phyloP scores from a whole-genome alignment of 176 grass and related monocot genomes.

The Ensete ventricosum region DNA sequence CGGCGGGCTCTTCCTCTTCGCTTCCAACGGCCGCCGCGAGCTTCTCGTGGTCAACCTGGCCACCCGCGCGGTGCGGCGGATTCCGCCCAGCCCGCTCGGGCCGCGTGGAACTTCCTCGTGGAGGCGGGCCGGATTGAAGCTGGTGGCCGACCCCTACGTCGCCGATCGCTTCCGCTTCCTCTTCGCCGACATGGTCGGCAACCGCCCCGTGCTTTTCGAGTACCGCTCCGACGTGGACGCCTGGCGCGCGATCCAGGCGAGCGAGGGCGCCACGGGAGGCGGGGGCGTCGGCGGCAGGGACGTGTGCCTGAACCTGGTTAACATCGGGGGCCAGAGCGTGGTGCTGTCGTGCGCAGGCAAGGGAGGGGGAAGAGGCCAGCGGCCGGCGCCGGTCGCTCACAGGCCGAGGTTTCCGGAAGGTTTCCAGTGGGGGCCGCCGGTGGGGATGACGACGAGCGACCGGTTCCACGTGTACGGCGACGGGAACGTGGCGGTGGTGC shows the following conservation, averaged over 20 bases:
- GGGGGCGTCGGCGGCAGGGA: neutral
- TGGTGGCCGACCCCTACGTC: constrained; percentile 59
- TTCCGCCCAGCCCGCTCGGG: constrained; percentile 78
- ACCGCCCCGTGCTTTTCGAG: constrained; percentile 60
- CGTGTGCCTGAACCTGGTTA: constrained; percentile 54
- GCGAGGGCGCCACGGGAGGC: constrained; percentile 33
- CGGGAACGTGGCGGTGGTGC: constrained; percentile 62
- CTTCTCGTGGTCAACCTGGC: constrained; percentile 67
- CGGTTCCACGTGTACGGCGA: constrained; percentile 74
- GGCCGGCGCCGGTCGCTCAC: constrained; percentile 30
- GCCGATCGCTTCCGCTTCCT: constrained; percentile 69
- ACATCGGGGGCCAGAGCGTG: constrained; percentile 52
- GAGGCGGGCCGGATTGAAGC: constrained; percentile 79
- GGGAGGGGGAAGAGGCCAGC: neutral
- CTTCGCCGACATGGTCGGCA: constrained; percentile 74
- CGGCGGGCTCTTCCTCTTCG: constrained; percentile 74
- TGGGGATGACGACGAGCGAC: constrained; percentile 23
- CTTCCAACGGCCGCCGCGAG: constrained; percentile 74
- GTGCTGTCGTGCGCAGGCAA: constrained; percentile 35
- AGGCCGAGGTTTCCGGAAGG: constrained; percentile 58
- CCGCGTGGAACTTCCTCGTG: constrained; percentile 86
- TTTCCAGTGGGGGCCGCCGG: constrained; percentile 10
- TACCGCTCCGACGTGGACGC: constrained; percentile 61
- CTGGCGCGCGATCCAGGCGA: constrained; percentile 50
- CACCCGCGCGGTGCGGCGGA: constrained; percentile 33